These are phyloP conservation scores for Clavaria fumosa DNA, from an alignment of 768 basidiomycete species.

Conservation along the genomic window DNA sequence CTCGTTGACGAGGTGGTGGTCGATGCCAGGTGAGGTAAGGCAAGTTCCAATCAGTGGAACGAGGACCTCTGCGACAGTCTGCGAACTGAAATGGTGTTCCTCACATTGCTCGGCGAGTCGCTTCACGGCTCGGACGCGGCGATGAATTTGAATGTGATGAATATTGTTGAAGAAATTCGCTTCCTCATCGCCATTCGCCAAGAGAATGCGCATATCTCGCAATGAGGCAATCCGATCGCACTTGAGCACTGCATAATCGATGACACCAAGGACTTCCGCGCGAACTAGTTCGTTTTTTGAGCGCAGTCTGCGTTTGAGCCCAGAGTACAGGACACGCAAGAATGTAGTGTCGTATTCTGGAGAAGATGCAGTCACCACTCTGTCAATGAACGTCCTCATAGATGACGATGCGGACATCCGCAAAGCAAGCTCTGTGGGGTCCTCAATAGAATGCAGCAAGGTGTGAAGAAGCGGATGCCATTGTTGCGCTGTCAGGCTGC, in stretches of 20 bases:
- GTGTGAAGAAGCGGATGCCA: conserved; percentile 83
- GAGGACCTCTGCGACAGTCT: conserved; percentile 65
- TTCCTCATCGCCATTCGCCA: conserved; percentile 83
- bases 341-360: conserved; percentile 40
- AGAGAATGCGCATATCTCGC: conserved; percentile 65
- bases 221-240: conserved; percentile 44
- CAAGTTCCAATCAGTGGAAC: conserved; percentile 79
- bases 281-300: conserved; percentile 81
- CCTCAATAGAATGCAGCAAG: conserved; percentile 74
- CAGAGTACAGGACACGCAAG: conserved; percentile 52
- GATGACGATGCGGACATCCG: conserved; percentile 66
- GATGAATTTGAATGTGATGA: conserved; percentile 83
- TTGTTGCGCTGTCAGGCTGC: conserved; percentile 32
- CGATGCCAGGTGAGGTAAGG: conserved; percentile 45
- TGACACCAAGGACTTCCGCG: conserved; percentile 62
- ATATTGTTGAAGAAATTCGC: conserved; percentile 97
- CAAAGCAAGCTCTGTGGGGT: conserved; percentile 75
- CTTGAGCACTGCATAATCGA: conserved; percentile 57
- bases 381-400: conserved; percentile 65
- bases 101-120: conserved; percentile 69
- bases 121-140: conserved; percentile 72
- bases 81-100: conserved; percentile 47
- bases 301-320: conserved; percentile 62
- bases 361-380: conserved; percentile 27
- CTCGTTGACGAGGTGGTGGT: conserved; percentile 84